Evolutionary conservation across 2,329 filamentous ascomycete genomes (phyloP).

Genomic region (Leptographium lundbergii): DNA sequence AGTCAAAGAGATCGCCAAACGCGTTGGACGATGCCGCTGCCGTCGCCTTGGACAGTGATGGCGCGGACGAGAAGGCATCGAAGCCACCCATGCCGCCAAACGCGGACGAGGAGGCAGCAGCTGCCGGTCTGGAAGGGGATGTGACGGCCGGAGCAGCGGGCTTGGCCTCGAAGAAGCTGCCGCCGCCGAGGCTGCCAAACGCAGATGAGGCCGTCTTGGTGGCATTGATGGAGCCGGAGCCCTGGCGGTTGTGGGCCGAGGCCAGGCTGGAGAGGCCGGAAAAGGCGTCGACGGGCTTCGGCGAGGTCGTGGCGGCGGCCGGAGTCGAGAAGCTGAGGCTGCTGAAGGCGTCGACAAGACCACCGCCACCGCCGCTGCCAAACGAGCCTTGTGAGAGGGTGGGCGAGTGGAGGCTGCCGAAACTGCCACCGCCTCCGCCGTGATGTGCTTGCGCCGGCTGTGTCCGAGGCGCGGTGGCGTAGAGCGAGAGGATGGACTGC

Average conservation of each 20-base stretch:
- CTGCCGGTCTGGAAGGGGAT: not conserved
- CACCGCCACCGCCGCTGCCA: slow-evolving; percentile 21
- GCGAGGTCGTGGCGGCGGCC: slow-evolving; percentile 18
- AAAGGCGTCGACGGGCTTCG: slow-evolving; percentile 13
- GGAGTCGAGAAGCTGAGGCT: slow-evolving; percentile 30
- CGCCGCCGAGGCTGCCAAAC: slow-evolving; percentile 50
- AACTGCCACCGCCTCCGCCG: slow-evolving; percentile 48
- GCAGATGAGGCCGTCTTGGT: slow-evolving; percentile 19
- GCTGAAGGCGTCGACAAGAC: slow-evolving; percentile 18
- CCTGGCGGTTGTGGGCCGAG: slow-evolving; percentile 17
- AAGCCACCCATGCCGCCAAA: slow-evolving; percentile 47
- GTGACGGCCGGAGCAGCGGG: slow-evolving; percentile 31
- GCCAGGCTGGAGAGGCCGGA: slow-evolving; percentile 9
- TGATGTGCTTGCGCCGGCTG: slow-evolving; percentile 39
- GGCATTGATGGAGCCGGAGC: slow-evolving; percentile 8
- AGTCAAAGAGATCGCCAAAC: slow-evolving; percentile 72
- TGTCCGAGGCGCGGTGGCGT: slow-evolving; percentile 73
- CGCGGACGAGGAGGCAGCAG: slow-evolving; percentile 5
- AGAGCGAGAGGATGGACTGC: slow-evolving; percentile 91
- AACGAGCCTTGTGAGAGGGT: slow-evolving; percentile 11
- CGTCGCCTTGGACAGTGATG: slow-evolving; percentile 10
- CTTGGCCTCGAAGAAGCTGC: slow-evolving; percentile 71
- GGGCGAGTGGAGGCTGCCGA: slow-evolving; percentile 55
- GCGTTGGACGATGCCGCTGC: slow-evolving; percentile 34
- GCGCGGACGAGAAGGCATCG: slow-evolving; percentile 12